A percentile compares a stretch with the other conserved stretches of the same genome.
Conservation (phyloP, 2,329 filamentous ascomycete species). For the Neofusicoccum umdonicola region DNA sequence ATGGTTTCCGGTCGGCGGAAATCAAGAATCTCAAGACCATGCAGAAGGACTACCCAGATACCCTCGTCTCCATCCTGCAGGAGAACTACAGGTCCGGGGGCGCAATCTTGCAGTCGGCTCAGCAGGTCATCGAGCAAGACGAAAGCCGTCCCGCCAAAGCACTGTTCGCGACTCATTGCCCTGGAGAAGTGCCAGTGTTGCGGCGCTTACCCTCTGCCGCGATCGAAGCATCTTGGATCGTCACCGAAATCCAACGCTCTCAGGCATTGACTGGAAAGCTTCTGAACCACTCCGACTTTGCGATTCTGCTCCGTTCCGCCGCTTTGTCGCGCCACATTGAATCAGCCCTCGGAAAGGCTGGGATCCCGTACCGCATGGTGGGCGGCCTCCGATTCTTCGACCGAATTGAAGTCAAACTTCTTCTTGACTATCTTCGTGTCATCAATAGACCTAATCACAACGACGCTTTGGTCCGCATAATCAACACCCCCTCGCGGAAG, state of each 20-base stretch:
- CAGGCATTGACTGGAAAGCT: conserved; percentile 70
- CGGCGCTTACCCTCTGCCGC: conserved; percentile 68
- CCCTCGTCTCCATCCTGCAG: conserved; percentile 79
- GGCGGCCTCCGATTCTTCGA: conserved; percentile 91
- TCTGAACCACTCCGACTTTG: conserved; percentile 73
- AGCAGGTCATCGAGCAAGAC: conserved; percentile 90
- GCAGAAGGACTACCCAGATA: conserved; percentile 71
- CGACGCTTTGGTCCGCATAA: conserved; percentile 76
- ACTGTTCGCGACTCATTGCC: conserved; percentile 74
- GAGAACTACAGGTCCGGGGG: conserved; percentile 94
- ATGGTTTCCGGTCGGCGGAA: conserved; percentile 91
- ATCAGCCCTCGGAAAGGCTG: conserved; percentile 72
- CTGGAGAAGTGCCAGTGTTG: conserved; percentile 77
- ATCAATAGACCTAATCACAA: conserved; percentile 83
- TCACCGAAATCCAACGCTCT: conserved; percentile 73
- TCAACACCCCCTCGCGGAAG: conserved; percentile 79
- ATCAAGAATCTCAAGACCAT: conserved; percentile 82
- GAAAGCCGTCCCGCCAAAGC: conserved; percentile 74
- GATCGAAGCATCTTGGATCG: conserved; percentile 83
- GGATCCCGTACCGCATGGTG: conserved; percentile 89
- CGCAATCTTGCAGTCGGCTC: conserved; percentile 74
- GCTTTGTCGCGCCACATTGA: conserved; percentile 84
- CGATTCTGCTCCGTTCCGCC: conserved; percentile 83
- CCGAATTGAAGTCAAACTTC: conserved; percentile 78
- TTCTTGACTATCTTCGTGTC: conserved; percentile 85